Base-by-base conservation (phyloP, 2,329 filamentous ascomycete species). In the Aspergillus phoenicis region DNA sequence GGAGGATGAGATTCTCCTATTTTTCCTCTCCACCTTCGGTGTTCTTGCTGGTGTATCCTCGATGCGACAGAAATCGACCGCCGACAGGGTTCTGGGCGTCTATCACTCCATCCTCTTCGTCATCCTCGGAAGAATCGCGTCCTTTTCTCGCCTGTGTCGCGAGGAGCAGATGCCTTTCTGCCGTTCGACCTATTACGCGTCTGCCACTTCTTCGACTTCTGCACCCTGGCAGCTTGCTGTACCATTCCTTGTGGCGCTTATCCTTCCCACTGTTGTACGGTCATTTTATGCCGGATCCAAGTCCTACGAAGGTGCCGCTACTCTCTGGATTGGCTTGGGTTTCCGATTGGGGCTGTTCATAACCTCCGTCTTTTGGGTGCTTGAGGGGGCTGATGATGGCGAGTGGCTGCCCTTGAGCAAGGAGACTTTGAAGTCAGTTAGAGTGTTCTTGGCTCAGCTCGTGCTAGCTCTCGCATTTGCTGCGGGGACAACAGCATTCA, bases 101-200 rank as follows among this genome's bases (percentile, higher is more conserved):
- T 94, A 93, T 70, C 93, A 99, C 73, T 95, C 95, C 0, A 75
- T 94, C 20, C 81, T 92, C 1, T 98, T 99, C 71, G 82, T 95
- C 59, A 73, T 92, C 5, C 83, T 98, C 11, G 89, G 89, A 13
- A 88, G 94, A 57, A 58, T 94, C 3, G 90, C 93, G 0, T 96
- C 93, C 1, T 88, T 94, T 66, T 97, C 95, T 8, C 91, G 93
- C 66, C 87, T 99, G 20, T 99, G 95, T 74, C 89, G 95, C 60
- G 95, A 99, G 76, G 95, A 99, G 79, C 95, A 99, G 79, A 97
- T 98, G 91, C 95, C 95, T 0, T 96, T 90, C 79, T 99, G 95
- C 81, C 87, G 86, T 57, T 97, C 94, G 2, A 97, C 95, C 0
- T 99, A 97, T 80, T 99, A 99, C 73, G 90, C 93, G 4, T 97